A percentile compares a stretch with the other conserved stretches of the same genome.
Conservation (phyloP, 2,329 filamentous ascomycete genomes). For the Periconia sp. region DNA sequence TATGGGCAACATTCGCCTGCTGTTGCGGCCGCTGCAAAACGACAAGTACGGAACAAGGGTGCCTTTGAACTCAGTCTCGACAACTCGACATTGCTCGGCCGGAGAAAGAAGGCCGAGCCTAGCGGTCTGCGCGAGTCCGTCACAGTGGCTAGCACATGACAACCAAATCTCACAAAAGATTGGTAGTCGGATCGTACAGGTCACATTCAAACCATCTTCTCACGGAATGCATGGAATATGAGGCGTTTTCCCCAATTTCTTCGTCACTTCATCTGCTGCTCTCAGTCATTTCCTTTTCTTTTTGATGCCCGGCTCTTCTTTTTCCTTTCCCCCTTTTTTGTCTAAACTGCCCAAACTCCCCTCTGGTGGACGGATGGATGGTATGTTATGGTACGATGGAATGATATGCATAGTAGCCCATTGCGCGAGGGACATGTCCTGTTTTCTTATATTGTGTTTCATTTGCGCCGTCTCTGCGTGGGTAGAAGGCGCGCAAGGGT, state of each 20-base stretch:
- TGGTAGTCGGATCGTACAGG: slow-evolving; percentile 20
- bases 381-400: no score
- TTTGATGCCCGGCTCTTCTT: background rate
- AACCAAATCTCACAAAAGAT: slow-evolving; percentile 28
- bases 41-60: slow-evolving; percentile 77
- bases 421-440: no score
- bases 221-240: background rate
- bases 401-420: no score
- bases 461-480: no score
- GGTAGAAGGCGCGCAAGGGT: no score
- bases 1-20: slow-evolving; percentile 88
- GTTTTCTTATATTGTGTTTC: no score
- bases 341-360: no score
- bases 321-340: background rate
- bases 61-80: slow-evolving; percentile 91
- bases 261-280: background rate
- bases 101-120: slow-evolving; percentile 57
- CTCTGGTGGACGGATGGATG: no score
- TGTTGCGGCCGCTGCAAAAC: slow-evolving; percentile 80
- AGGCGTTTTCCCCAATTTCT: background rate
- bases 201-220: background rate
- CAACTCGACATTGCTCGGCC: slow-evolving; percentile 83
- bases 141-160: slow-evolving; percentile 36
- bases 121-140: slow-evolving; percentile 51
- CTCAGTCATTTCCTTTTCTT: background rate